Percentiles rank a stretch among this genome's conserved stretches.
Conservation (phyloP, 805 yeast species). For the Aciculoconidium aculeatum region DNA sequence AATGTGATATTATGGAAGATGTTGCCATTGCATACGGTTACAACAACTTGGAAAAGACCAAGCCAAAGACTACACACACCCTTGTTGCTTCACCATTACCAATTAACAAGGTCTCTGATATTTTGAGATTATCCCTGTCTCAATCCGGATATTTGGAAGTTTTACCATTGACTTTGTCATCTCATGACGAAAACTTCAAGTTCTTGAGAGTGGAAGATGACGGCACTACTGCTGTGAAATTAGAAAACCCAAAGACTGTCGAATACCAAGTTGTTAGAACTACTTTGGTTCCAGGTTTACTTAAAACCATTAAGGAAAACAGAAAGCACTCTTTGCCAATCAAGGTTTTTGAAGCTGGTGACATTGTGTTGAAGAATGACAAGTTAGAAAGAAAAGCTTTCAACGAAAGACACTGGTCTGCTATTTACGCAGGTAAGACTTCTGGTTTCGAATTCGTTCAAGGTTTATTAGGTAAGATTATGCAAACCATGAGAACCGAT, state of each 20-base stretch:
- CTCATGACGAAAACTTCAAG: conserved; percentile 94
- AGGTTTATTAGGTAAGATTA: conserved; percentile 88
- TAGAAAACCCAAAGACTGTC: conserved; percentile 92
- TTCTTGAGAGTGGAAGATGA: conserved; percentile 74
- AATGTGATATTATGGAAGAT: conserved; percentile 98
- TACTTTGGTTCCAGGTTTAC: conserved; percentile 84
- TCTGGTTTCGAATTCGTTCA: conserved; percentile 94
- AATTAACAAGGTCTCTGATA: conserved; percentile 85
- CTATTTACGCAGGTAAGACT: conserved; percentile 88
- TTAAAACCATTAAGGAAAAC: conserved; percentile 93
- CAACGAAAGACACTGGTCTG: conserved; percentile 94
- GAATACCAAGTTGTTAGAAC: conserved; percentile 99
- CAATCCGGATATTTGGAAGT: conserved; percentile 97
- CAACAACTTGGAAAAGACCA: conserved; percentile 76
- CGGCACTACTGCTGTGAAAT: conserved; percentile 71
- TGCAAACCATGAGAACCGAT: conserved; percentile 91
- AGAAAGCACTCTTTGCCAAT: conserved; percentile 94
- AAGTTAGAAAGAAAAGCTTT: conserved; percentile 80
- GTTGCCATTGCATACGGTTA: conserved; percentile 96
- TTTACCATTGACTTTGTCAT: conserved; percentile 89
- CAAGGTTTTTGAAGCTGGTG: conserved; percentile 92
- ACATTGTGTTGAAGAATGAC: conserved; percentile 80
- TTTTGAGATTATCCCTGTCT: conserved; percentile 82
- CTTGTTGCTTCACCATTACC: conserved; percentile 85
- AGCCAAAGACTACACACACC: conserved; percentile 63